Base-by-base conservation (phyloP, 2,329 filamentous ascomycete species). In the Hymenoscyphus albidus region DNA sequence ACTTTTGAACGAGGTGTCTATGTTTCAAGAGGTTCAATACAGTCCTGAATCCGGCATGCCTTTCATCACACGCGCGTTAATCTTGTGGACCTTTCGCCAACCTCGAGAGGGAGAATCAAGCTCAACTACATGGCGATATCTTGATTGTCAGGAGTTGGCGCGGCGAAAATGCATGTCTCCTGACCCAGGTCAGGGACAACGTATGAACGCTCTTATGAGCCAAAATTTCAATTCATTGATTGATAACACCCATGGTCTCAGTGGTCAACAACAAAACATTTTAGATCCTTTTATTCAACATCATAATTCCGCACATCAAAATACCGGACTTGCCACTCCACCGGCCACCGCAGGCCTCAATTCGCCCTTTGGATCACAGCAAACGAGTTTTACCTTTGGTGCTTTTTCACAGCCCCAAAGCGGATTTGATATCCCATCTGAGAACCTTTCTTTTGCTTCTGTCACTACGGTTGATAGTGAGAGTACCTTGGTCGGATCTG, bases 1-100 rank as follows among this genome's bases (percentile, higher is more conserved):
- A 55, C 79, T 87, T 64, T 80, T 88, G 61, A 79, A 82, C 68
- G 82, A 83, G 74, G 85, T 88, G 57, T 84, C 84, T 73, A 88
- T 88, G 86, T 85, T 87, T 74, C 86, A 89, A 74, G 86, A 88
- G 77, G 80, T 88, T 42, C 87, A 83, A 81, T 88, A 84, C 3
- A 77, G 79, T 13, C 75, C 83, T 3, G 81, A 81, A 5, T 79
- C 80, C 64, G 77, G 70, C 44, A 58, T 60, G 78, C 70, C 70
- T 4, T 88, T 85, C 83, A 81, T 78, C 10, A 82, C 85, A n/a
- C 83, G 85, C 59, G 82, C 80, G 40, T 82, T 88, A 64, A 80
- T 89, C 62, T 79, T 88, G 44, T 89, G 86, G 86, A 85, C 85
- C 1, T 89, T 89, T 74, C 80, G 75, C 76, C 84, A 79, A 69